Conservation (phyloP, 208 protist genomes). For the Trypanosomatidae sp. region DNA sequence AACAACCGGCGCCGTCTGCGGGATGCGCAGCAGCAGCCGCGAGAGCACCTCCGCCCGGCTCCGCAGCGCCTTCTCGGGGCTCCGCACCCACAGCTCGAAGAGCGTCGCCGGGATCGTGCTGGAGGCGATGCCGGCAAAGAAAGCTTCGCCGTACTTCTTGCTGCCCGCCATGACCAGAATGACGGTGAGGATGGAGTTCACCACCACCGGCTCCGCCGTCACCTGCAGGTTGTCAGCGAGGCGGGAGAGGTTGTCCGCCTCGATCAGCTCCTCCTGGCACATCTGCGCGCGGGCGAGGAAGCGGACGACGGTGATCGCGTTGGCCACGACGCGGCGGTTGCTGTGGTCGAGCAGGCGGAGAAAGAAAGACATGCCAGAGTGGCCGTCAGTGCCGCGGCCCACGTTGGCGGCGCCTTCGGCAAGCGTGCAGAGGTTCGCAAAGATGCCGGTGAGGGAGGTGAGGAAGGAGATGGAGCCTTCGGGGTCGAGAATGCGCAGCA, state of each 20-base stretch:
- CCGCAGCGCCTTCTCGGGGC: slow-evolving; percentile 57
- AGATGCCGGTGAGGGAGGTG: slow-evolving; percentile 71
- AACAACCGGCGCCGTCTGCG: slow-evolving; percentile 31
- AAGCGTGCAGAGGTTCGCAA: slow-evolving; percentile 80
- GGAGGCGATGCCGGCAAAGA: slow-evolving; percentile 52
- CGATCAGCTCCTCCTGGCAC: slow-evolving; percentile 60
- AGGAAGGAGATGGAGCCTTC: slow-evolving; percentile 71
- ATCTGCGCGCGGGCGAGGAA: slow-evolving; percentile 62
- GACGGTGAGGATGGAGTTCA: slow-evolving; percentile 73
- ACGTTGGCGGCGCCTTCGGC: slow-evolving; percentile 55
- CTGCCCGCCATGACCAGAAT: slow-evolving; percentile 74
- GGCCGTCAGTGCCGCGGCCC: slow-evolving; percentile 62
- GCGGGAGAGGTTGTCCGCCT: slow-evolving; percentile 50
- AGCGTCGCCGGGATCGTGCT: slow-evolving; percentile 55
- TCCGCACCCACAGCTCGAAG: slow-evolving; percentile 79
- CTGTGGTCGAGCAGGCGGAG: slow-evolving; percentile 71
- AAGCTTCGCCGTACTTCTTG: slow-evolving; percentile 42
- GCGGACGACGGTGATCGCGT: slow-evolving; percentile 57
- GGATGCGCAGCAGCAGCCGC: slow-evolving; percentile 55
- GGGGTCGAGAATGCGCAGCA: slow-evolving; percentile 86
- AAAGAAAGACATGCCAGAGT: slow-evolving; percentile 82
- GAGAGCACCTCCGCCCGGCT: slow-evolving; percentile 69
- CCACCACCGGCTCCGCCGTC: slow-evolving; percentile 42
- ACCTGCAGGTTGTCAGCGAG: slow-evolving; percentile 57
- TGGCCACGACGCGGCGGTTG: slow-evolving; percentile 69